Evolutionary conservation across 2,329 filamentous ascomycete species (phyloP).

Genomic region (Exserohilum turcica): DNA sequence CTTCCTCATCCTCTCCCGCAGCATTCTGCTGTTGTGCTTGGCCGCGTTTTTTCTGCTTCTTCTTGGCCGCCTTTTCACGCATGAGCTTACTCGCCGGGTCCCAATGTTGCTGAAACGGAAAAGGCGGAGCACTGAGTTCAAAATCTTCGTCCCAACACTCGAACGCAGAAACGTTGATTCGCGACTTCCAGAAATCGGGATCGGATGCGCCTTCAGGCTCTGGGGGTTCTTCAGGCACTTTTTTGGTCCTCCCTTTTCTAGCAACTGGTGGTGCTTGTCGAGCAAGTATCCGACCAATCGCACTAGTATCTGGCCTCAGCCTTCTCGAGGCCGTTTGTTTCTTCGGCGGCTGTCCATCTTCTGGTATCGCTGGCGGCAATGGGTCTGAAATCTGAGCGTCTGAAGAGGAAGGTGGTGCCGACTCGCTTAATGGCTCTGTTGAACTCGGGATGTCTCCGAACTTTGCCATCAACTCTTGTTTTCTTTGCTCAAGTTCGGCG

Average conservation of each 20-base stretch:
- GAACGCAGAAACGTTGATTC: conserved; percentile 76
- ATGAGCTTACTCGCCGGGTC: conserved; percentile 71
- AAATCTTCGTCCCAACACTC: conserved; percentile 72
- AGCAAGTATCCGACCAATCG: conserved; percentile 39
- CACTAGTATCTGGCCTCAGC: conserved; percentile 31
- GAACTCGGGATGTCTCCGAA: conserved; percentile 10
- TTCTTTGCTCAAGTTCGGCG: conserved; percentile 29
- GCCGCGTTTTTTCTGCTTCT: conserved; percentile 57
- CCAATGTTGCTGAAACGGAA: conserved; percentile 90
- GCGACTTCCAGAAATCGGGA: conserved; percentile 72
- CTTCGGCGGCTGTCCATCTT: conserved; percentile 6
- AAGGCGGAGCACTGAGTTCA: conserved; percentile 76
- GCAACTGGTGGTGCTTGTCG: conserved; percentile 32
- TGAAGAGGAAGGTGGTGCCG: conserved; percentile 1
- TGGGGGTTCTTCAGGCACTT: conserved; percentile 21
- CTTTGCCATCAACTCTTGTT: conserved; percentile 30
- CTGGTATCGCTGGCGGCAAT: neutral
- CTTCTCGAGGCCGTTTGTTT: conserved; percentile 25
- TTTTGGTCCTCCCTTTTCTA: conserved; percentile 29
- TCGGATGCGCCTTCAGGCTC: conserved; percentile 49
- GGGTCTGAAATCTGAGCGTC: conserved; percentile 3
- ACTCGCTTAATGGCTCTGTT: conserved; percentile 1
- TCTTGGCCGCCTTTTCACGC: conserved; percentile 63
- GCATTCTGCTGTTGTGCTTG: conserved; percentile 40
- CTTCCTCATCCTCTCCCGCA: conserved; percentile 47